A percentile compares a stretch with the other conserved stretches of the same genome.
Conservation (phyloP, 106 monocot genomes). For the Apostasia ramifera region DNA sequence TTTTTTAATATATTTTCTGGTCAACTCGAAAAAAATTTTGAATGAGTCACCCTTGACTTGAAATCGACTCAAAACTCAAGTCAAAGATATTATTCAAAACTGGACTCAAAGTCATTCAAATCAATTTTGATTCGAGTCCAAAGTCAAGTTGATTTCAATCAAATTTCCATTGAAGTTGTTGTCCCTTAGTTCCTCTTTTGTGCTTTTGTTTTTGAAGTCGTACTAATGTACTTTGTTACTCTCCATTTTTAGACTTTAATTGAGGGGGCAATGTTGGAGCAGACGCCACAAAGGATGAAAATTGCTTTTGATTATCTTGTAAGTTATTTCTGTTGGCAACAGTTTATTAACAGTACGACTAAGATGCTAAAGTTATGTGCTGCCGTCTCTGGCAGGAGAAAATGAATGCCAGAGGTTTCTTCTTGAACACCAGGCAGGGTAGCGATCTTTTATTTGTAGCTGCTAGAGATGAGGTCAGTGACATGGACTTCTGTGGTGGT, state of each 20-base stretch:
- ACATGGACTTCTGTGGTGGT: too few relatives aligned
- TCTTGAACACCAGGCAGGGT: constrained; percentile 41
- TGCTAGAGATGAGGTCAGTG: constrained; percentile 73
- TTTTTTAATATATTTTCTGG: too few relatives aligned
- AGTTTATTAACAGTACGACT: not conserved
- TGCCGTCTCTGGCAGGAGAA: constrained; percentile 51
- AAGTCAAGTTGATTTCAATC: too few relatives aligned
- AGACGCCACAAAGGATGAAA: constrained; percentile 78
- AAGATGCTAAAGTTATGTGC: constrained; percentile 1
- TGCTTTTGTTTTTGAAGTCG: not conserved
- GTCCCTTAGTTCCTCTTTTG: not conserved
- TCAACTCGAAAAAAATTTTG: too few relatives aligned
- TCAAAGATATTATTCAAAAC: too few relatives aligned
- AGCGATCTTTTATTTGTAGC: constrained; percentile 61
- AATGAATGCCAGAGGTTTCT: constrained; percentile 61
- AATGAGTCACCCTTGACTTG: too few relatives aligned
- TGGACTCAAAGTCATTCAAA: too few relatives aligned
- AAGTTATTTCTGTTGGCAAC: constrained; percentile 8
- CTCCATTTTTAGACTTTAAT: constrained; percentile 43
- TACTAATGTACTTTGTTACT: not conserved
- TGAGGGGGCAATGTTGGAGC: constrained; percentile 86
- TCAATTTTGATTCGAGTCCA: too few relatives aligned
- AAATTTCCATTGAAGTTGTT: too few relatives aligned
- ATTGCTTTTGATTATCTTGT: constrained; percentile 81
- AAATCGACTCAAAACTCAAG: too few relatives aligned